phyloP scores from a whole-genome alignment of 306 rosid genomes.

The Hippophae tibetana region DNA sequence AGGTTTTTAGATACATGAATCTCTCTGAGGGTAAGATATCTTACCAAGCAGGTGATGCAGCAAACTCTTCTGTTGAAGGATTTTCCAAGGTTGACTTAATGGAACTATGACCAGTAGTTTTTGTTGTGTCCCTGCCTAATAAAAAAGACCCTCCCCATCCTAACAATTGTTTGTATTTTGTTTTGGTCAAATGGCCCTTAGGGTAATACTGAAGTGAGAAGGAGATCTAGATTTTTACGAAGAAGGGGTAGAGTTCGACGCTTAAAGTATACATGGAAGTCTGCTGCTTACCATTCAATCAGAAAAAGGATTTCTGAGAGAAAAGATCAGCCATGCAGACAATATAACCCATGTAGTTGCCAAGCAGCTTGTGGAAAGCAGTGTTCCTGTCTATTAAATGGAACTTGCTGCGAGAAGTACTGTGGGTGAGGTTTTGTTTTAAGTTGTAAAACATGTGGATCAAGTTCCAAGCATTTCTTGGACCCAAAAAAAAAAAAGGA shows the following conservation, averaged over 20 bases:
- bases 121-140: slow-evolving; percentile 15
- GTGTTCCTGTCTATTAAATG: slow-evolving; percentile 88
- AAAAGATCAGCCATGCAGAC: slow-evolving; percentile 97
- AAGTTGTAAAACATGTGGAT: not conserved
- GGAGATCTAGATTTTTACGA: slow-evolving; percentile 89
- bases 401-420: slow-evolving; percentile 97
- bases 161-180: slow-evolving; percentile 14
- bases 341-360: slow-evolving; percentile 95
- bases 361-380: slow-evolving; percentile 93
- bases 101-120: slow-evolving; percentile 18
- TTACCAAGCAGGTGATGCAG: slow-evolving; percentile 69
- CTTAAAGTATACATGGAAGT: slow-evolving; percentile 92
- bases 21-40: slow-evolving; percentile 63
- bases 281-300: slow-evolving; percentile 96
- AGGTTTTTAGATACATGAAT: slow-evolving; percentile 83
- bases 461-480: no score
- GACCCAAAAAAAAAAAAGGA: no score
- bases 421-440: slow-evolving; percentile 69
- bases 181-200: slow-evolving; percentile 34
- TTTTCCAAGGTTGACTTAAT: slow-evolving; percentile 67
- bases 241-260: slow-evolving; percentile 98
- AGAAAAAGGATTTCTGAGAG: slow-evolving; percentile 93
- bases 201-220: slow-evolving; percentile 86
- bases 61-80: slow-evolving; percentile 75
- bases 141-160: slow-evolving; percentile 11